phyloP scores from a whole-genome alignment of 495 filamentous ascomycete genomes.

The Aspergillus nidulans region DNA sequence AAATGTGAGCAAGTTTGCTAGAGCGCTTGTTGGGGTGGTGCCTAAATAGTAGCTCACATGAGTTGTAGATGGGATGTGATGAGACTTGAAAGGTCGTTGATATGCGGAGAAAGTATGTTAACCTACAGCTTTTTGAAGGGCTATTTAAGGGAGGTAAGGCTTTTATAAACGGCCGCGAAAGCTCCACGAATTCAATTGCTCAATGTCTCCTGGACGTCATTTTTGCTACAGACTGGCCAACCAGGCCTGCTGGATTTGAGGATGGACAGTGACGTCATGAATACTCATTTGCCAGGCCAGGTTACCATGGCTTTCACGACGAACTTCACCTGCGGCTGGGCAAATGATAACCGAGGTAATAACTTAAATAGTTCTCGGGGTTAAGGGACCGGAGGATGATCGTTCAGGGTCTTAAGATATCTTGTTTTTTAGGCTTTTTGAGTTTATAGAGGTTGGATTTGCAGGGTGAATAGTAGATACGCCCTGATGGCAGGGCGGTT shows the following conservation, averaged over 20 bases:
- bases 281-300: conserved; percentile 1
- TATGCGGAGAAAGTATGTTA: neutral
- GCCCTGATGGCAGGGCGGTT: no score
- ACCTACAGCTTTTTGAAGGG: neutral
- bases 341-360: neutral
- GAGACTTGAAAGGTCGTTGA: neutral
- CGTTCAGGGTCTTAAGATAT: neutral
- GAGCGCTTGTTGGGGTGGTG: no score
- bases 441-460: conserved; percentile 11
- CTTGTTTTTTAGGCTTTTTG: neutral
- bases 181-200: no score
- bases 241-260: neutral
- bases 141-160: neutral
- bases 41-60: no score
- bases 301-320: neutral
- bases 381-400: neutral
- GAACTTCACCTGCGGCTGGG: no score
- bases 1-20: neutral
- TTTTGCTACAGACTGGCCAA: neutral
- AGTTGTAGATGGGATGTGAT: neutral
- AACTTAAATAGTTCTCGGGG: neutral
- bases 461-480: conserved; percentile 12
- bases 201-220: neutral
- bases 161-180: no score
- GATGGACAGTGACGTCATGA: conserved; percentile 11